These are phyloP conservation scores for Lachnellula subtilissima DNA, from an alignment of 2,329 filamentous ascomycete species.

Conservation along the genomic window DNA sequence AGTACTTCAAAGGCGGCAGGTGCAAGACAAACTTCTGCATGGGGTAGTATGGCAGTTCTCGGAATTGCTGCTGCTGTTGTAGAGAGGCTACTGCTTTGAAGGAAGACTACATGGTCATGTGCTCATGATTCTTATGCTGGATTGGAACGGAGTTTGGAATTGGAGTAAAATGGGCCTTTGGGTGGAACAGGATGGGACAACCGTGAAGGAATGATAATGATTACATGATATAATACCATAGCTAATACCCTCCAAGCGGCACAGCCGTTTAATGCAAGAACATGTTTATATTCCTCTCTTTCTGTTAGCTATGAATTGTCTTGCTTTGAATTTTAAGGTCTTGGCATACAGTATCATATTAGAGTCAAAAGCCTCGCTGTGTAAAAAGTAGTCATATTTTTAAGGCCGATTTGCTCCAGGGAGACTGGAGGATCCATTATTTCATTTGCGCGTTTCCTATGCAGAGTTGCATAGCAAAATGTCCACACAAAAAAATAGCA, in stretches of 20 bases:
- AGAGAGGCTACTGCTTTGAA: slow-evolving; percentile 17
- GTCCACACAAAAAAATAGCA: no score
- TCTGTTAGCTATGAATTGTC: background rate
- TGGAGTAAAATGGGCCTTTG: background rate
- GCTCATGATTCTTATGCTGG: slow-evolving; percentile 1
- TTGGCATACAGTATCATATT: no score
- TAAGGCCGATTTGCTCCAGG: no score
- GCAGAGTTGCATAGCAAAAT: no score
- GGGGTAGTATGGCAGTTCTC: slow-evolving; percentile 13
- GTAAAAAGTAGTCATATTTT: no score
- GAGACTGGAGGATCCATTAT: no score
- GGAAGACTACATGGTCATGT: background rate
- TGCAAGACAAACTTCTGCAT: slow-evolving; percentile 10
- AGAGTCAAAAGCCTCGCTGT: no score
- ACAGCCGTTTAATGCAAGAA: background rate
- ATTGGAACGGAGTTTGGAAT: background rate
- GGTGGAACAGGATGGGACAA: background rate
- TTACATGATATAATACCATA: background rate
- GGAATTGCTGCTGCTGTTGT: slow-evolving; percentile 14
- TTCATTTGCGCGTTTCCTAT: no score
- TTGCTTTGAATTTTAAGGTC: background rate
- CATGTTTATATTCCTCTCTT: background rate
- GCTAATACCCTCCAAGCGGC: background rate
- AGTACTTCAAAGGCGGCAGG: slow-evolving; percentile 17
- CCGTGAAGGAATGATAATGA: slow-evolving; percentile 5